Percentiles rank a stretch among this genome's conserved stretches.
Conservation (phyloP, 805 yeast species). For the Hermanozyma aechmeae region DNA sequence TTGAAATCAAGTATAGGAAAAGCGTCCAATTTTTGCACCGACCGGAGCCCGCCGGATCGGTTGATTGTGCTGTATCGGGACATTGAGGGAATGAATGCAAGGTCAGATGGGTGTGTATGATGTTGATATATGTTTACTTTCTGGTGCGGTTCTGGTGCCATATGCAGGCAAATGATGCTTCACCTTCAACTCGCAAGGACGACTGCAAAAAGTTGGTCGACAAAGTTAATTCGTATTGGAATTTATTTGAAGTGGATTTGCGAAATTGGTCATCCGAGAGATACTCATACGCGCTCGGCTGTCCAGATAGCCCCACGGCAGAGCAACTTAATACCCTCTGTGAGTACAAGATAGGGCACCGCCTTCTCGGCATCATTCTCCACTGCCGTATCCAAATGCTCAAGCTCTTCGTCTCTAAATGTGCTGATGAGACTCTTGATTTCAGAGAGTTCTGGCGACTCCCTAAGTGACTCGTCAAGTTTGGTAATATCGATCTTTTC, state of each 20-base stretch:
- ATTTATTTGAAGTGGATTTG: too few species aligned
- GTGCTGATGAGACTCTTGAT: constrained; percentile 57
- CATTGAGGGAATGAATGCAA: too few species aligned
- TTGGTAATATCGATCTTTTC: constrained; percentile 12
- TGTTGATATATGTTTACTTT: too few species aligned
- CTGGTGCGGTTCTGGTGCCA: too few species aligned
- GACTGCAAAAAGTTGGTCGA: too few species aligned
- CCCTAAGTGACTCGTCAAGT: constrained; percentile 15
- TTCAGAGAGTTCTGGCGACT: constrained; percentile 45
- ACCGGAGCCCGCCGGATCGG: constrained; percentile 1
- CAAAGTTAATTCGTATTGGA: too few species aligned
- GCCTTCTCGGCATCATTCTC: constrained; percentile 89
- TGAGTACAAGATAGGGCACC: constrained; percentile 79
- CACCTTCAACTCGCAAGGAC: too few species aligned
- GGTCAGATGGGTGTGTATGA: too few species aligned
- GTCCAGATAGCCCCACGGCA: constrained; percentile 87
- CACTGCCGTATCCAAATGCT: constrained; percentile 90
- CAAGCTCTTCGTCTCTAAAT: constrained; percentile 91
- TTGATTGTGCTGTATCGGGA: constrained; percentile 4
- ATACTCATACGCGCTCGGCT: constrained; percentile 67
- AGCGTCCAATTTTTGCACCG: constrained; percentile 22
- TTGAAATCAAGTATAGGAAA: constrained; percentile 55
- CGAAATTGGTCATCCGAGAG: too few species aligned
- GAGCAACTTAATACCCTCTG: constrained; percentile 76
- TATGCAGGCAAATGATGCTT: too few species aligned